Percentiles rank a stretch among this genome's conserved stretches.
Conservation (phyloP, 2,329 filamentous ascomycete genomes). For the Metarhizium sp. region DNA sequence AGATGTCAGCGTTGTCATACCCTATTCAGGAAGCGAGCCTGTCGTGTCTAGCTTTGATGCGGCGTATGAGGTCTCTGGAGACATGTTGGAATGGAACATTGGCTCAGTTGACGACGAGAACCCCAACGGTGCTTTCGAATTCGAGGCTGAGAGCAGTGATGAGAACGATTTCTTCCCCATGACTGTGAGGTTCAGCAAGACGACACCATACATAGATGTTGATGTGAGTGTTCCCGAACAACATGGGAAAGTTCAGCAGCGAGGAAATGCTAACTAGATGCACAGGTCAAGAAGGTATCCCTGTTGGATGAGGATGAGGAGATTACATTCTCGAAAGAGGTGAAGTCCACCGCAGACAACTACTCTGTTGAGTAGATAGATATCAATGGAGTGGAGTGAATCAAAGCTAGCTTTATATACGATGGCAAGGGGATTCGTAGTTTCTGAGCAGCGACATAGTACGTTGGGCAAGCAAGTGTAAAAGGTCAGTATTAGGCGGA, state of each 20-base stretch:
- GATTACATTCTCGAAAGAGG: slow-evolving; percentile 73
- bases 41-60: slow-evolving; percentile 89
- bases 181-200: slow-evolving; percentile 81
- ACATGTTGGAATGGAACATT: slow-evolving; percentile 89
- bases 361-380: slow-evolving; percentile 67
- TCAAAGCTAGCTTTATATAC: background rate
- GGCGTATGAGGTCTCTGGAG: slow-evolving; percentile 85
- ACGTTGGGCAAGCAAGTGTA: slow-evolving; percentile 6
- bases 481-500: background rate
- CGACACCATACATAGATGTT: slow-evolving; percentile 79
- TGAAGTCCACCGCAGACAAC: slow-evolving; percentile 66
- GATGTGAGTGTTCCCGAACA: slow-evolving; percentile 56
- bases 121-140: slow-evolving; percentile 81
- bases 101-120: slow-evolving; percentile 78
- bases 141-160: slow-evolving; percentile 78
- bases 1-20: slow-evolving; percentile 82
- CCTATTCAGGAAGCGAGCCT: slow-evolving; percentile 77
- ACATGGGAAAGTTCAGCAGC: background rate
- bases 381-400: background rate
- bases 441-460: background rate
- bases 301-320: slow-evolving; percentile 69
- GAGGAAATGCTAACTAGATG: slow-evolving; percentile 15
- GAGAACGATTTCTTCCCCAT: slow-evolving; percentile 98
- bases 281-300: slow-evolving; percentile 55
- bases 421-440: background rate